These are phyloP conservation scores for Nosema muscidifuracis DNA, from an alignment of 371 early-diverging fungal species.

Conservation along the genomic window DNA sequence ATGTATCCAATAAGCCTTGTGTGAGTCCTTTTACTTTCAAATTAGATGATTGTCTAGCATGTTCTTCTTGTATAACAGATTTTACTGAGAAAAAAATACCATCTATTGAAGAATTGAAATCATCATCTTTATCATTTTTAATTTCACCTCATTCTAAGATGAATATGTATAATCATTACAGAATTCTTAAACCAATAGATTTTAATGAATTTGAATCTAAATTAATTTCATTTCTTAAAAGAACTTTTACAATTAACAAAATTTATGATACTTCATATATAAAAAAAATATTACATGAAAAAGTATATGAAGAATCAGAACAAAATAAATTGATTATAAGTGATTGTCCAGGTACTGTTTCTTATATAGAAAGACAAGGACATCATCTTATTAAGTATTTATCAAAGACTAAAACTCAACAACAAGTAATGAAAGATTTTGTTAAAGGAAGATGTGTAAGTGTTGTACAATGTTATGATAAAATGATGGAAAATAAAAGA, in stretches of 20 bases:
- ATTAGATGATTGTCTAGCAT: slow-evolving; percentile 56
- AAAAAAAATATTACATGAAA: slow-evolving; percentile 4
- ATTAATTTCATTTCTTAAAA: slow-evolving; percentile 29
- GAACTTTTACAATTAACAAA: slow-evolving; percentile 2
- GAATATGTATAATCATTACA: slow-evolving; percentile 29
- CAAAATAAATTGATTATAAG: slow-evolving; percentile 31
- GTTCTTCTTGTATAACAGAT: slow-evolving; percentile 53
- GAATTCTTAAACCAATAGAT: neutral
- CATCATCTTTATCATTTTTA: slow-evolving; percentile 28
- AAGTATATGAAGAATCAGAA: slow-evolving; percentile 15
- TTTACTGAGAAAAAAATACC: slow-evolving; percentile 15
- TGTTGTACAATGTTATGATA: slow-evolving; percentile 56
- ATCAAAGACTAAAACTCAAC: slow-evolving; percentile 28
- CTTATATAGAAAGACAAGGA: slow-evolving; percentile 52
- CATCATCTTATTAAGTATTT: slow-evolving; percentile 42
- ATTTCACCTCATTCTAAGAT: slow-evolving; percentile 44
- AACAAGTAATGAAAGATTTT: slow-evolving; percentile 28
- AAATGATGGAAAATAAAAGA: slow-evolving; percentile 46
- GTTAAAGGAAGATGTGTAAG: slow-evolving; percentile 27
- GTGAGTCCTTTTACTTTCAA: slow-evolving; percentile 7
- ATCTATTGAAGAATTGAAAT: slow-evolving; percentile 1
- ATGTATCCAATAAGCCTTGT: neutral
- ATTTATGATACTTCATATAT: slow-evolving; percentile 49
- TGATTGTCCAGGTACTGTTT: slow-evolving; percentile 55
- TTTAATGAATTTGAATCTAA: slow-evolving; percentile 36